Evolutionary conservation across 2,329 filamentous ascomycete genomes (phyloP).

Genomic region (Scedosporium minutisporum): DNA sequence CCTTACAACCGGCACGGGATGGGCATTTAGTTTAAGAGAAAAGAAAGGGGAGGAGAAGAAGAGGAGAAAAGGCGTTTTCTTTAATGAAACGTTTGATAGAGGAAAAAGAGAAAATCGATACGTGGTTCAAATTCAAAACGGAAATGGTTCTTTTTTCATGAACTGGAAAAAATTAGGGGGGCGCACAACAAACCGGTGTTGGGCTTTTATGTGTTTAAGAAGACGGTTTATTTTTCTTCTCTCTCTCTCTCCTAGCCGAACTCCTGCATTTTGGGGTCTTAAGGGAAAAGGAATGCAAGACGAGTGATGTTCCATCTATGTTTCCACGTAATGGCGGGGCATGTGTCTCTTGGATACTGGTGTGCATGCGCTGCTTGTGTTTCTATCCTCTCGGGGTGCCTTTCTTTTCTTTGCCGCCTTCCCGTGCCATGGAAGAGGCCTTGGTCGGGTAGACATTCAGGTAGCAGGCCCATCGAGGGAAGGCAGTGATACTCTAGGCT

Average conservation of each 20-base stretch:
- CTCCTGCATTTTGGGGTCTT: constrained; percentile 28
- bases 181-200: not conserved
- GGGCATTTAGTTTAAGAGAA: not conserved
- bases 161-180: not conserved
- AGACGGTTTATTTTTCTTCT: not conserved
- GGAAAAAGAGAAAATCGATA: not conserved
- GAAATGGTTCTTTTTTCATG: not conserved
- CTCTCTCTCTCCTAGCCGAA: not conserved
- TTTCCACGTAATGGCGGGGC: not conserved
- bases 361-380: not conserved
- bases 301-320: constrained; percentile 10
- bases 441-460: too few species aligned
- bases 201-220: not conserved
- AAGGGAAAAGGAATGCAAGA: constrained; percentile 33
- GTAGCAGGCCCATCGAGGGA: too few species aligned
- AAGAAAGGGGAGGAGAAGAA: not conserved
- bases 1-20: not conserved
- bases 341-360: not conserved
- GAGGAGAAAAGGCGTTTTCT: not conserved
- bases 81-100: not conserved
- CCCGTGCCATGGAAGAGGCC: too few species aligned
- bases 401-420: not conserved
- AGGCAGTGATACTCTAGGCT: too few species aligned
- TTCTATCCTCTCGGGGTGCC: not conserved
- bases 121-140: not conserved